Base-by-base conservation (phyloP, 805 yeast species). In the Kluyveromyces aestuarii region DNA sequence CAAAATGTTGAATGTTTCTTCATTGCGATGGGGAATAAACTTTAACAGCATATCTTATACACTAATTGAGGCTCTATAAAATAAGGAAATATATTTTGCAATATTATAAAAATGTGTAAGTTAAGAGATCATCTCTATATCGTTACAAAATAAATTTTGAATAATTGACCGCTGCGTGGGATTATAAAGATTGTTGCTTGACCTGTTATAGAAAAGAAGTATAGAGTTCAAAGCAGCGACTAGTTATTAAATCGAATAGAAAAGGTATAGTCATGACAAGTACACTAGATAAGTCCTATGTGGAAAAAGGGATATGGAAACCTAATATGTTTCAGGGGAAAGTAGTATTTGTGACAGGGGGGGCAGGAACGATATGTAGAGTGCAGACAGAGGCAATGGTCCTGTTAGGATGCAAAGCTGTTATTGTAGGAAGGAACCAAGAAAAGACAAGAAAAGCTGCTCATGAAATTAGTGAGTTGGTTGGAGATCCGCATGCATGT, bases 361-460 rank as follows among this genome's bases (percentile, higher is more conserved):
- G 97, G 13, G 93, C 97, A 2, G 97, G 97, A 11, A 81, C 96
- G n/a, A 90, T 91, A 48, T 90, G 97, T 66, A 72, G 93, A 44
- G 91, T 85, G 6, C 97, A 90, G 65, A 79, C 85, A 0, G 95
- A 87, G 63, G 96, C 96, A 0, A 54, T 91, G 68, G 84, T 88
- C 2, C 68, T 79, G 16, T 70, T 91, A 10, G 98, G 98, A 6
- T 93, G 96, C 47, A 73, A 87, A 59, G 96, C 95, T 14, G 86
- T 86, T 6, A 84, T 91, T 41, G 65, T 91, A 27, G 96, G 98
- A 2, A 77, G 97, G 61, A 82, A 83, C 58, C 69, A 61, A 30
- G 77, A 72, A 41, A 84, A 82, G 56, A 86, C 96, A 0, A 74
- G 71, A 48, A 56, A 65, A 38, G 89, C 84, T 0, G 95, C 95